Percentiles rank a stretch among this genome's conserved stretches.
phyloP scores from a whole-genome alignment of 768 basidiomycete genomes.

The Pulveroboletus frians region DNA sequence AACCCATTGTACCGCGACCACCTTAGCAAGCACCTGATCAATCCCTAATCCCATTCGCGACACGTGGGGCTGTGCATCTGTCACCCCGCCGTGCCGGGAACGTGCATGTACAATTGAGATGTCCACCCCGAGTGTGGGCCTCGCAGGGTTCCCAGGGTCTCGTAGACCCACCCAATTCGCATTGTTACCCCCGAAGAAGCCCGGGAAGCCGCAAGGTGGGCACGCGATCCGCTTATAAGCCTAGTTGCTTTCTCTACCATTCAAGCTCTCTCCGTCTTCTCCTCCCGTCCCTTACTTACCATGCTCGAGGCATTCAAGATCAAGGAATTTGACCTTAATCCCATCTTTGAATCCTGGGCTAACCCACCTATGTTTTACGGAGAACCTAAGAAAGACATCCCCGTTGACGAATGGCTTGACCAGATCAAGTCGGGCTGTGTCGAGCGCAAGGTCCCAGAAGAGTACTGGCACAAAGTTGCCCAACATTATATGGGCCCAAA shows the following conservation, averaged over 20 bases:
- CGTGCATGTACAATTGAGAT: conserved; percentile 10
- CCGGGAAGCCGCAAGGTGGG: conserved; percentile 21
- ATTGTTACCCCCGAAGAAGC: conserved; percentile 26
- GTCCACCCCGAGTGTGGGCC: conserved; percentile 4
- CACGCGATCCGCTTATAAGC: conserved; percentile 28
- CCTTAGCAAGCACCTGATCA: conserved; percentile 5
- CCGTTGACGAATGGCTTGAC: conserved; percentile 70
- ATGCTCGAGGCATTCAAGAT: conserved; percentile 78
- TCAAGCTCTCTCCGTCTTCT: conserved; percentile 1
- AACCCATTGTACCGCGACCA: not conserved
- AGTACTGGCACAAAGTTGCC: conserved; percentile 79
- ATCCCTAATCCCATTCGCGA: not conserved
- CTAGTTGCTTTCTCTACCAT: conserved; percentile 15
- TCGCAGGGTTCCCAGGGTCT: conserved; percentile 18
- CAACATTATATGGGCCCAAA: conserved; percentile 71
- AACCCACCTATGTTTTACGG: conserved; percentile 65
- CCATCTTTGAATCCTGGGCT: conserved; percentile 59
- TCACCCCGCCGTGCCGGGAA: conserved; percentile 7
- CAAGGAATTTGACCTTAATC: conserved; percentile 71
- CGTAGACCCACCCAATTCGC: conserved; percentile 5
- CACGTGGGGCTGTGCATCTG: conserved; percentile 17
- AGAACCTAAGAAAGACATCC: conserved; percentile 60
- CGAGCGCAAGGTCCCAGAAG: conserved; percentile 66
- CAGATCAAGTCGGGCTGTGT: conserved; percentile 68
- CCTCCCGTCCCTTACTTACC: conserved; percentile 2